Conservation (phyloP, 139 green algal genomes). For the Astrephomene gubernaculifera region DNA sequence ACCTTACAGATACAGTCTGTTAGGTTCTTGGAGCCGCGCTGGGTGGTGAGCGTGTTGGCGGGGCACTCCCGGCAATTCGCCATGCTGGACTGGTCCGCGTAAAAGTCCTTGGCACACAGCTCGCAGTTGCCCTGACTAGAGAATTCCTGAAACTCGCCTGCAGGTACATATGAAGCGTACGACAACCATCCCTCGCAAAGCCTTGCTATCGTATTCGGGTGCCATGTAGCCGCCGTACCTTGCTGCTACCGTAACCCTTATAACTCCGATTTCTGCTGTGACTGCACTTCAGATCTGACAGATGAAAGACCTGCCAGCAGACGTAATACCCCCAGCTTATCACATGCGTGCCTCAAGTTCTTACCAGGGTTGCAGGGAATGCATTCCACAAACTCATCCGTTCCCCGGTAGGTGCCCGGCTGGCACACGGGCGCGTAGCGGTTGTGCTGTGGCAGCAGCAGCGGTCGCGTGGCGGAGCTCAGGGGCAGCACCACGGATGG, state of each 20-base stretch:
- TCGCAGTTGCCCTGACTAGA: constrained; percentile 19
- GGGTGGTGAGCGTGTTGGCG: constrained; percentile 31
- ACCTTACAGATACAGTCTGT: constrained; percentile 44
- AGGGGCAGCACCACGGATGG: constrained; percentile 49
- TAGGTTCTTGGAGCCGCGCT: constrained; percentile 17
- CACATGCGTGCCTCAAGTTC: neutral
- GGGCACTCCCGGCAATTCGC: constrained; percentile 21
- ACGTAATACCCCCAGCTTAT: neutral
- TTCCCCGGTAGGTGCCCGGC: constrained; percentile 36
- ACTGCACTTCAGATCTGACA: neutral
- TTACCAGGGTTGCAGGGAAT: constrained; percentile 32
- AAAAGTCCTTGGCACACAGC: constrained; percentile 30
- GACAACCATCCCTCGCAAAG: too few relatives aligned
- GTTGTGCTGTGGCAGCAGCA: constrained; percentile 47
- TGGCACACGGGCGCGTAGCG: constrained; percentile 44
- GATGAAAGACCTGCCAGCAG: neutral
- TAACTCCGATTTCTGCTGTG: too few relatives aligned
- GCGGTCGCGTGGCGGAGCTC: neutral
- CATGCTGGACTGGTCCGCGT: neutral
- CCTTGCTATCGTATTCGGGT: too few relatives aligned
- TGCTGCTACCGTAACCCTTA: too few relatives aligned
- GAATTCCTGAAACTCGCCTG: constrained; percentile 23
- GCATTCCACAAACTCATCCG: constrained; percentile 41
- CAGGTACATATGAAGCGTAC: too few relatives aligned
- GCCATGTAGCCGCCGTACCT: too few relatives aligned